phyloP scores from a whole-genome alignment of 306 rosid genomes.

The Cucumis cinereus region DNA sequence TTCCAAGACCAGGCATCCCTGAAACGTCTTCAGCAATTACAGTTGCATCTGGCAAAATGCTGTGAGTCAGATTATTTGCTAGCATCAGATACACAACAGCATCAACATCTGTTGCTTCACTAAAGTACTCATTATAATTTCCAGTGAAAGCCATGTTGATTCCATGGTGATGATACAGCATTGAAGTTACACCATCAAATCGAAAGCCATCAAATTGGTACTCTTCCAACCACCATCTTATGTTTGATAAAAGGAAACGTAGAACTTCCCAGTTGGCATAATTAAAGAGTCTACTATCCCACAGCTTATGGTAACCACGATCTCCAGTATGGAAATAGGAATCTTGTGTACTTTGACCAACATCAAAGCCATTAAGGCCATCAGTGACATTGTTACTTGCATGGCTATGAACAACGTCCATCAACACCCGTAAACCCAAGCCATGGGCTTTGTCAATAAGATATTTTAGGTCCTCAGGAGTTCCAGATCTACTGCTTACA shows the following conservation, averaged over 20 bases:
- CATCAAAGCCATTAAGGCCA: constrained; percentile 96
- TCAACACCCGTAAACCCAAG: constrained; percentile 69
- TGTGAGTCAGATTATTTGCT: constrained; percentile 60
- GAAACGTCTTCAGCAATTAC: constrained; percentile 96
- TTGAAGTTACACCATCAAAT: constrained; percentile 92
- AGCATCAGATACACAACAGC: constrained; percentile 92
- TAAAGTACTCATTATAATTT: constrained; percentile 75
- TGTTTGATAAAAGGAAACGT: constrained; percentile 85
- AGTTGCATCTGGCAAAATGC: constrained; percentile 67
- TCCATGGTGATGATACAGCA: constrained; percentile 97
- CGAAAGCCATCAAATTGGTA: constrained; percentile 89
- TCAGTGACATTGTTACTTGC: constrained; percentile 84
- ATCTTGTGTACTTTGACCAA: constrained; percentile 79
- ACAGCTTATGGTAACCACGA: constrained; percentile 79
- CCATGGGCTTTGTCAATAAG: constrained; percentile 87
- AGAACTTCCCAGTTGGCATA: constrained; percentile 98
- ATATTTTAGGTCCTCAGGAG: constrained; percentile 93
- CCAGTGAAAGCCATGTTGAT: constrained; percentile 64
- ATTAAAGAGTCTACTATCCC: constrained; percentile 94
- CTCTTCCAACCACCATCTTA: constrained; percentile 96
- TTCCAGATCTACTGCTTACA: constrained; percentile 91
- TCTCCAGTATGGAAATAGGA: constrained; percentile 85
- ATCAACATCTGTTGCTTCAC: constrained; percentile 77
- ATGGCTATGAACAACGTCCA: constrained; percentile 97
- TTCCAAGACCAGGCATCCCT: constrained; percentile 95